These are phyloP conservation scores for Mycena vulgaris DNA, from an alignment of 768 basidiomycete species.

Conservation along the genomic window DNA sequence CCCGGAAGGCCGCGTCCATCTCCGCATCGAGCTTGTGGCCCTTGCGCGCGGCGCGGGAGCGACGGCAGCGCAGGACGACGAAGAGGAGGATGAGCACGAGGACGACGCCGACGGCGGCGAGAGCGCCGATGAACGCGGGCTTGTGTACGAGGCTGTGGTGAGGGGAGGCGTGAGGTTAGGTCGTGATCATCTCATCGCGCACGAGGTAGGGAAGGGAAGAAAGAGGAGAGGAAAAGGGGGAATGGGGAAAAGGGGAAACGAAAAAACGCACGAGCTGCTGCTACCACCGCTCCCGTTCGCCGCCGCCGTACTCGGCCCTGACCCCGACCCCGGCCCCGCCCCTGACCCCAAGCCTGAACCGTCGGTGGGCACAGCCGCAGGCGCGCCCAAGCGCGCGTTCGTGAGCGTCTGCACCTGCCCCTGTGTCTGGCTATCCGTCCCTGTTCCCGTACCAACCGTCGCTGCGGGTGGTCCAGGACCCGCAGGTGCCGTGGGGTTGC, in stretches of 20 bases:
- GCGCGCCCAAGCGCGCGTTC: slow-evolving; percentile 3
- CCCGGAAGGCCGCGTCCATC: slow-evolving; percentile 23
- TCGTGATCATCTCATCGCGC: too few relatives aligned
- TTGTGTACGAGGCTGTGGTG: slow-evolving; percentile 18
- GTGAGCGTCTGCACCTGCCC: background rate
- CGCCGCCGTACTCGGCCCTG: slow-evolving; percentile 9
- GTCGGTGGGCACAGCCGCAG: slow-evolving; percentile 13
- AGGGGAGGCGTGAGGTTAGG: too few relatives aligned
- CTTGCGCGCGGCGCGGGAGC: slow-evolving; percentile 16
- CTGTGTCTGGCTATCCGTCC: too few relatives aligned
- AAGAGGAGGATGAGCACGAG: too few relatives aligned
- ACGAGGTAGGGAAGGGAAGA: slow-evolving; percentile 11
- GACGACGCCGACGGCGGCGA: slow-evolving; percentile 14
- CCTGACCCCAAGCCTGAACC: background rate
- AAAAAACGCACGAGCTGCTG: slow-evolving; percentile 17
- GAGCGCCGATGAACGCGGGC: slow-evolving; percentile 20
- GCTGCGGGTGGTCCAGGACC: slow-evolving; percentile 1
- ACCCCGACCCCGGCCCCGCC: background rate
- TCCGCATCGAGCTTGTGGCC: slow-evolving; percentile 16
- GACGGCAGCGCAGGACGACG: slow-evolving; percentile 15
- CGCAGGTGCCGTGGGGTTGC: slow-evolving; percentile 9
- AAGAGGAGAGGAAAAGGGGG: slow-evolving; percentile 9
- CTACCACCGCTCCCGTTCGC: slow-evolving; percentile 3
- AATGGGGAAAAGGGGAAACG: slow-evolving; percentile 12
- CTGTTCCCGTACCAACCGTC: slow-evolving; percentile 17